Percentiles rank a stretch among this genome's conserved stretches.
phyloP scores from a whole-genome alignment of 2,329 filamentous ascomycete species.

The Beauveria bassiana region DNA sequence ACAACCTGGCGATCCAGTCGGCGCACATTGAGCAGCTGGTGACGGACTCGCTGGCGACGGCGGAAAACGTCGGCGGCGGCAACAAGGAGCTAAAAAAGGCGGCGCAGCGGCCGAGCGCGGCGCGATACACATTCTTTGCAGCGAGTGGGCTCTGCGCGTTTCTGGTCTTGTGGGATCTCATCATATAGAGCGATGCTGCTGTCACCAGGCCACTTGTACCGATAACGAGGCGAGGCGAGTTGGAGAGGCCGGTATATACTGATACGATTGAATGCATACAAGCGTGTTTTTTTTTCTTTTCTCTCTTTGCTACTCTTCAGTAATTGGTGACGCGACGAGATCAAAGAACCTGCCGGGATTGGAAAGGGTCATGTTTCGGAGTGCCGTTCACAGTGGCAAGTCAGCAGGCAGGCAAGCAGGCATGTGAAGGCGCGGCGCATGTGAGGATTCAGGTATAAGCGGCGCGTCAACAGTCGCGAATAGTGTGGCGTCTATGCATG shows the following conservation, averaged over 20 bases:
- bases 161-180: slow-evolving; percentile 69
- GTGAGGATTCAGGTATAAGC: background rate
- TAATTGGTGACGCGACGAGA: background rate
- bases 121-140: slow-evolving; percentile 74
- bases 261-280: slow-evolving; percentile 3
- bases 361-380: background rate
- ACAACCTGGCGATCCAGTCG: slow-evolving; percentile 76
- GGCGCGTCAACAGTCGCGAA: background rate
- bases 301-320: background rate
- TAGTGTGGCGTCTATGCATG: background rate
- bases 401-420: background rate
- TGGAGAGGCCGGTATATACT: background rate
- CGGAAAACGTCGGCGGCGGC: slow-evolving; percentile 78
- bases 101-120: slow-evolving; percentile 61
- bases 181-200: slow-evolving; percentile 35
- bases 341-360: background rate
- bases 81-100: slow-evolving; percentile 90
- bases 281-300: background rate
- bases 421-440: slow-evolving; percentile 1
- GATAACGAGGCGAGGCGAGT: background rate
- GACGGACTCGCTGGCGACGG: slow-evolving; percentile 70
- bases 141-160: slow-evolving; percentile 67
- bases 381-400: background rate
- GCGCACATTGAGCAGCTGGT: slow-evolving; percentile 87
- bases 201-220: background rate